Evolutionary conservation across 2,329 filamentous ascomycete species (phyloP), one percentile per base, ranked within the genome.

Genomic region (Diplodia scrobiculata): DNA sequence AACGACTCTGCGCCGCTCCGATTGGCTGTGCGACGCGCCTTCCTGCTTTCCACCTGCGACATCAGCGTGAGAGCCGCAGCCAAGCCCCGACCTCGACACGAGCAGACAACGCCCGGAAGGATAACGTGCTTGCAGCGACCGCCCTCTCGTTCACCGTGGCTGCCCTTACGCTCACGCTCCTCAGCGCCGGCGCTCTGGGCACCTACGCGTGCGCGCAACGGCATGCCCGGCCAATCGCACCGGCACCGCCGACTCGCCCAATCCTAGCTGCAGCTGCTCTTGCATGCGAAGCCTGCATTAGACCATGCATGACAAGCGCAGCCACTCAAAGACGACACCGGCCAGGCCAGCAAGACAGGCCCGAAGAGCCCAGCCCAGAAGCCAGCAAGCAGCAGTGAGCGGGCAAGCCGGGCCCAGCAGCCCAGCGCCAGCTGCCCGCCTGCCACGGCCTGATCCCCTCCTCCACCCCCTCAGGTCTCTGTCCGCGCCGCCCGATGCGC

Each of bases 241-340:
- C 58, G 58, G 41, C 58, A 7, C 41, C 41, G 10, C 58, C 41
- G 58, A 10, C 51, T 52, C 62, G 51, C 34, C 63, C 63, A 55
- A 66, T 55, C 53, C 53, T 5, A 54, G 52, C 45, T 66, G 63
- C 63, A 55, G 63, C 52, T 59, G 38, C 50, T 55, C 17, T 58
- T 66, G 53, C 58, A 62, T 50, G 58, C 58, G 45, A 62, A 34
- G 58, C 51, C 41, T 66, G 63, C 63, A 66, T 66, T 55, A 58
- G 62, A 47, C 25, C 63, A 25, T 66, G 63, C 63, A 66, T 55
- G 63, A 58, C 63, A 59, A 66, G 63, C 52, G 63, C 63, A 66
- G 53, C 63, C 63, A 65, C 63, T 65, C 51, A 58, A 51, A 25
- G 34, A 59, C 9, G 50, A 21, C 25, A 38, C 50, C 50, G n/a